Conservation (phyloP, 371 early-diverging fungal species). For the Syncephalastrum contaminatum region DNA sequence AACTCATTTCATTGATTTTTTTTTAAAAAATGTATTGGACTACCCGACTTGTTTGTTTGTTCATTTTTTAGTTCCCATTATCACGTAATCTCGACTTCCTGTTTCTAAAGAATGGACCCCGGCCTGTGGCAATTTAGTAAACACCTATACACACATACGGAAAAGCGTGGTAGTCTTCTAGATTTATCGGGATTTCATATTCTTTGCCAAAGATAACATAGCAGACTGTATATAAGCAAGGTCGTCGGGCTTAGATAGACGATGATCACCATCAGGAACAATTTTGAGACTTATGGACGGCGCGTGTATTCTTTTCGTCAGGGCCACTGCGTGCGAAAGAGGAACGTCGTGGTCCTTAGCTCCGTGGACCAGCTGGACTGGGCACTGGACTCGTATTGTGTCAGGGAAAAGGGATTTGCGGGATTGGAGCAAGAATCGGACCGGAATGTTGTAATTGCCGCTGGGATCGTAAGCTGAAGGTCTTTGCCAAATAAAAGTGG, state of each 20-base stretch:
- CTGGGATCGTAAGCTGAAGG: slow-evolving; percentile 30
- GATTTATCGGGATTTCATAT: too few relatives aligned
- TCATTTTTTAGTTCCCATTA: too few relatives aligned
- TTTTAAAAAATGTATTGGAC: too few relatives aligned
- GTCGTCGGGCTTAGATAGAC: slow-evolving; percentile 35
- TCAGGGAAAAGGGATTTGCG: neutral
- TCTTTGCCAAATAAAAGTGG: slow-evolving; percentile 24
- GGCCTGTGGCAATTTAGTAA: too few relatives aligned
- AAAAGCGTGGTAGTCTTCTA: too few relatives aligned
- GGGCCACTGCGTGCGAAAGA: slow-evolving; percentile 8
- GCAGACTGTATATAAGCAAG: slow-evolving; percentile 3
- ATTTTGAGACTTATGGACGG: slow-evolving; percentile 5
- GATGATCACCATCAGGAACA: slow-evolving; percentile 41
- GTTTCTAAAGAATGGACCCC: too few relatives aligned
- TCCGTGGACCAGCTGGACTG: slow-evolving; percentile 35
- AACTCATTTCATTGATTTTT: too few relatives aligned
- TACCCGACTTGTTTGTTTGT: too few relatives aligned
- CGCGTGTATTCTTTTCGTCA: neutral
- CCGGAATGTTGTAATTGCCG: slow-evolving; percentile 39
- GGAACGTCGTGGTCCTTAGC: slow-evolving; percentile 25
- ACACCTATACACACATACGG: too few relatives aligned
- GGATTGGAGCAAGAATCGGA: slow-evolving; percentile 29
- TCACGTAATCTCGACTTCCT: too few relatives aligned
- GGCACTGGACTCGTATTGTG: slow-evolving; percentile 12
- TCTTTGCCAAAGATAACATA: too few relatives aligned